Percentiles rank a stretch among this genome's conserved stretches.
phyloP scores from a whole-genome alignment of 2,329 filamentous ascomycete genomes.

The Verticillium klebahnii region DNA sequence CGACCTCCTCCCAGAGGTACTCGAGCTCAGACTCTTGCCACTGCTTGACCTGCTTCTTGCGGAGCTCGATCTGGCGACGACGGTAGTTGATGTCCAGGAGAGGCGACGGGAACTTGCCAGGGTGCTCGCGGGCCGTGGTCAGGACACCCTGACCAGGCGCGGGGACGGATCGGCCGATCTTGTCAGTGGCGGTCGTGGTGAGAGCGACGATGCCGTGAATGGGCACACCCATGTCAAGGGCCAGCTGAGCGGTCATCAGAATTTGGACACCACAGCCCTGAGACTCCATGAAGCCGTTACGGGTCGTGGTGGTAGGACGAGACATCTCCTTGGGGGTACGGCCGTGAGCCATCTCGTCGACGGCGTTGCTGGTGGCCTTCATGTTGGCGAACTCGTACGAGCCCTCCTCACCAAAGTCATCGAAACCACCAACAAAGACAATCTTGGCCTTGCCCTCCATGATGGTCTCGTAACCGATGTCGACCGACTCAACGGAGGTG shows the following conservation, averaged over 20 bases:
- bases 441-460: conserved; percentile 96
- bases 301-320: conserved; percentile 89
- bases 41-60: conserved; percentile 89
- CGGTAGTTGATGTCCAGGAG: conserved; percentile 97
- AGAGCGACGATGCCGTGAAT: conserved; percentile 93
- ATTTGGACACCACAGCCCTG: conserved; percentile 98
- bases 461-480: conserved; percentile 98
- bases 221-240: conserved; percentile 96
- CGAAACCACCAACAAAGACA: conserved; percentile 97
- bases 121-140: conserved; percentile 87
- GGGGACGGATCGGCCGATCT: conserved; percentile 96
- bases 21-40: conserved; percentile 96
- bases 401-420: conserved; percentile 98
- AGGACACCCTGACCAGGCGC: conserved; percentile 96
- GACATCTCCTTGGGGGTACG: conserved; percentile 98
- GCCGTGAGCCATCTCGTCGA: conserved; percentile 93
- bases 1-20: conserved; percentile 87
- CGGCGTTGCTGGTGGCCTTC: conserved; percentile 97
- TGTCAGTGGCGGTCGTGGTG: conserved; percentile 95
- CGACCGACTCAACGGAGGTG: conserved; percentile 93
- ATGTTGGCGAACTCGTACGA: conserved; percentile 99
- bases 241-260: conserved; percentile 95
- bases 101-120: conserved; percentile 89
- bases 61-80: conserved; percentile 87
- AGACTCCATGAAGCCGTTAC: conserved; percentile 99